A percentile compares a stretch with the other conserved stretches of the same genome.
Evolutionary conservation across 1,284 basidiomycete species (phyloP).

Genomic region (Leccinum fuscescens): DNA sequence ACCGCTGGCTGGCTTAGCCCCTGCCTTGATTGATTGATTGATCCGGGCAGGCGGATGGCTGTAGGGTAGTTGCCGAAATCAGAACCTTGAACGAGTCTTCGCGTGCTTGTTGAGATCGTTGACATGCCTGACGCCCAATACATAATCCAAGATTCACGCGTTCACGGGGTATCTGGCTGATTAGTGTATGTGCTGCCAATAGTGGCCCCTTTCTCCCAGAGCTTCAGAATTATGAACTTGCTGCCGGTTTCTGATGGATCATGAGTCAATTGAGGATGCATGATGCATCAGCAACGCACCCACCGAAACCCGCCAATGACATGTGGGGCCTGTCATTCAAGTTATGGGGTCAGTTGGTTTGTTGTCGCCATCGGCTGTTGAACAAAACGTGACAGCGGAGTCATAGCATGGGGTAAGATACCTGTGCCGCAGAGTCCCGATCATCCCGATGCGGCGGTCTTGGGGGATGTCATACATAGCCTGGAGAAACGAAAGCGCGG

Average conservation of each 20-base stretch:
- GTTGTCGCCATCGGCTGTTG: background rate
- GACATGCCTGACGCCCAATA: background rate
- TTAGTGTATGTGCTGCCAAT: background rate
- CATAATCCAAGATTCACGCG: background rate
- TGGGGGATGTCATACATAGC: background rate
- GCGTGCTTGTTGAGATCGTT: background rate
- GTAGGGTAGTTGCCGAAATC: background rate
- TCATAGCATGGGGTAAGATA: background rate
- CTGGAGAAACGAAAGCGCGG: background rate
- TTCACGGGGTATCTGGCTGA: background rate
- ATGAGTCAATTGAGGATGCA: background rate
- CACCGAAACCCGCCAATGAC: background rate
- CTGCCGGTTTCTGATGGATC: slow-evolving; percentile 11
- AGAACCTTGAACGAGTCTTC: background rate
- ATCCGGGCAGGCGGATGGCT: background rate
- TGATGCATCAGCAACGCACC: slow-evolving; percentile 8
- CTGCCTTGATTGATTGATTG: background rate
- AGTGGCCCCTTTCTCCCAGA: background rate
- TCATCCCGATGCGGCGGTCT: background rate
- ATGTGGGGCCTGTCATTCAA: background rate
- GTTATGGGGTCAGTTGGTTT: background rate
- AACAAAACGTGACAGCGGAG: background rate
- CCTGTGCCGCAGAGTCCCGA: background rate
- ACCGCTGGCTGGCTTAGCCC: background rate
- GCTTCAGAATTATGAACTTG: slow-evolving; percentile 6